phyloP scores from a whole-genome alignment of 1,139 yeast species.

The Yamadazyma dushanensis region DNA sequence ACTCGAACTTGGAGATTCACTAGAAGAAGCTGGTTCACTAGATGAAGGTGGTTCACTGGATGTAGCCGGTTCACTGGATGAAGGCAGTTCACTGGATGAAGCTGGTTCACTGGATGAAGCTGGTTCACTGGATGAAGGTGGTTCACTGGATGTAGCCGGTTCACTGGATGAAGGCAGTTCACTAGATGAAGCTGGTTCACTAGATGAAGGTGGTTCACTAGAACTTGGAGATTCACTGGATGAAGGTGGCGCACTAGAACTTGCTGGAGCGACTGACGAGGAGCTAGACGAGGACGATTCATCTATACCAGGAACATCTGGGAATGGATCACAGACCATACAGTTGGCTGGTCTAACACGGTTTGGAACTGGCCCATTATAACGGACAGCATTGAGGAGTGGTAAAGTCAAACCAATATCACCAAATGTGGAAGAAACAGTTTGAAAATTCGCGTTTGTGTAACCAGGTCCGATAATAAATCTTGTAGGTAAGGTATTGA shows the following conservation, averaged over 20 bases:
- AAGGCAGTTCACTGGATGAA: too few species aligned
- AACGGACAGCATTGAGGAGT: constrained; percentile 18
- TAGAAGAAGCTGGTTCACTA: too few species aligned
- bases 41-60: too few species aligned
- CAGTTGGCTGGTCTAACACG: constrained; percentile 13
- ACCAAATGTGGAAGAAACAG: constrained; percentile 10
- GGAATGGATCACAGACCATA: constrained; percentile 13
- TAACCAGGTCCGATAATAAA: constrained; percentile 25
- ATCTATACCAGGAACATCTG: constrained; percentile 10
- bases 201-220: constrained; percentile 5
- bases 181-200: too few species aligned
- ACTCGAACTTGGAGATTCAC: too few species aligned
- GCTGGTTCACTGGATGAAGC: too few species aligned
- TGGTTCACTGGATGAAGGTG: too few species aligned
- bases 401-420: constrained; percentile 9
- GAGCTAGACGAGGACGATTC: constrained; percentile 9
- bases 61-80: too few species aligned
- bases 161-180: too few species aligned
- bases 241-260: too few species aligned
- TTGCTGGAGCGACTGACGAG: constrained; percentile 4
- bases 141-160: too few species aligned
- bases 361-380: constrained; percentile 17
- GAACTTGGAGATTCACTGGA: constrained; percentile 10
- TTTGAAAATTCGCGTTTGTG: constrained; percentile 12
- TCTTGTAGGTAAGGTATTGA: constrained; percentile 9